Conservation (phyloP, 805 yeast genomes). For the Ogataea trehalophila region DNA sequence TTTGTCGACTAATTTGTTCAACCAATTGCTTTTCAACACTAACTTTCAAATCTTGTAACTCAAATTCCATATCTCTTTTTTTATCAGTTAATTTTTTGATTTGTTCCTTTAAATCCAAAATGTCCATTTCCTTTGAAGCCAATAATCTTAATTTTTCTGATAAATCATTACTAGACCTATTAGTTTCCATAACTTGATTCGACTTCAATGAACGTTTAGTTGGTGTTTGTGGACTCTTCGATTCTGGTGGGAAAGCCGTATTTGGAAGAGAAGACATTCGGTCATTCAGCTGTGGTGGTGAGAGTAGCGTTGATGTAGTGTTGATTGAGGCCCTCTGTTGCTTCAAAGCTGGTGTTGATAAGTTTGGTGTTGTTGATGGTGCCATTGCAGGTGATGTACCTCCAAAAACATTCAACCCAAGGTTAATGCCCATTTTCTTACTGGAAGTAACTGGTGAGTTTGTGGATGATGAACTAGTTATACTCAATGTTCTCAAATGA, state of each 20-base stretch:
- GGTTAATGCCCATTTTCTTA: conserved; percentile 26
- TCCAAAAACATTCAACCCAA: conserved; percentile 28
- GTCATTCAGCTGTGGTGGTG: too few relatives aligned
- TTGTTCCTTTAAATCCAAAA: conserved; percentile 58
- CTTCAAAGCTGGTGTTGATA: background rate
- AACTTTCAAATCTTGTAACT: conserved; percentile 46
- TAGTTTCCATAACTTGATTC: background rate
- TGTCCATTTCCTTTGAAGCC: conserved; percentile 65
- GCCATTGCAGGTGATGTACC: conserved; percentile 7
- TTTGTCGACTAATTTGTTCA: conserved; percentile 31
- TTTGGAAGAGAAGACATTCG: too few relatives aligned
- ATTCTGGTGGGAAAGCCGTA: background rate
- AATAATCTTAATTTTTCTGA: conserved; percentile 53
- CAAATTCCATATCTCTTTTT: conserved; percentile 40
- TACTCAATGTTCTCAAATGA: conserved; percentile 22
- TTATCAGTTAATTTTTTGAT: conserved; percentile 39
- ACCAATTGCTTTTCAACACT: conserved; percentile 43
- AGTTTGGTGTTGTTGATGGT: conserved; percentile 2
- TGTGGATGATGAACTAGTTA: conserved; percentile 11
- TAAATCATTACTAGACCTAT: conserved; percentile 29
- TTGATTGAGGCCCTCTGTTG: background rate
- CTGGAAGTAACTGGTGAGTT: conserved; percentile 7
- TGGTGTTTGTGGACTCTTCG: background rate
- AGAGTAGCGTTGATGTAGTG: too few relatives aligned
- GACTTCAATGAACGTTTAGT: background rate